A percentile compares a stretch with the other conserved stretches of the same genome.
These are phyloP conservation scores for Colletotrichum cuscutae DNA, from an alignment of 2,329 filamentous ascomycete genomes.

Conservation along the genomic window DNA sequence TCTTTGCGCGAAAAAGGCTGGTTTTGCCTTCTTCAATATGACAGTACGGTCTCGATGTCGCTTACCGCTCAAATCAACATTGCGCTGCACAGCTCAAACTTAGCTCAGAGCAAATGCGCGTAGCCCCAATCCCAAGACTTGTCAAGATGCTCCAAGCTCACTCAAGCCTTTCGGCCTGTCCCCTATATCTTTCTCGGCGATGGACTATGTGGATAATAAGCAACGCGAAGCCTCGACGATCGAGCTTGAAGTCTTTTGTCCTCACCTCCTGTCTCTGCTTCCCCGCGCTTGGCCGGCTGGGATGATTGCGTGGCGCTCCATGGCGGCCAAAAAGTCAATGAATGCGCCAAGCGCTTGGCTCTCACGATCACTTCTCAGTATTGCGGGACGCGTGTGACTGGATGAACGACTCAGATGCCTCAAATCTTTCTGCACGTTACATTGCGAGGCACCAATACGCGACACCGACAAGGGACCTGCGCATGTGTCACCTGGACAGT, in stretches of 20 bases:
- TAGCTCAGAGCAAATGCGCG: no score
- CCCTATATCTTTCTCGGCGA: slow-evolving; percentile 16
- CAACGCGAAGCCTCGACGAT: slow-evolving; percentile 27
- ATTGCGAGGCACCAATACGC: slow-evolving; percentile 21
- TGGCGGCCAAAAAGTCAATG: slow-evolving; percentile 14
- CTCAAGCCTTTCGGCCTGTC: slow-evolving; percentile 29
- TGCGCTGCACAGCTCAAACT: no score
- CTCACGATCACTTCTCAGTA: slow-evolving; percentile 29
- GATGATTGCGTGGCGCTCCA: neutral
- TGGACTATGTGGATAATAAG: slow-evolving; percentile 18
- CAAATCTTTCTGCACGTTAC: slow-evolving; percentile 26
- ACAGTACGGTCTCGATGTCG: neutral
- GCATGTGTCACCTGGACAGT: slow-evolving; percentile 12
- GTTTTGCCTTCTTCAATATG: neutral
- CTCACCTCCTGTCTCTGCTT: slow-evolving; percentile 12
- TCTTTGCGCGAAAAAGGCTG: neutral
- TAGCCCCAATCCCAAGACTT: neutral
- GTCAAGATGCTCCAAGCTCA: slow-evolving; percentile 31
- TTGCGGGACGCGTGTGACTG: slow-evolving; percentile 32
- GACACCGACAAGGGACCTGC: slow-evolving; percentile 12
- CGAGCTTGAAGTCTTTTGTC: slow-evolving; percentile 24
- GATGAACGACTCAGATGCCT: slow-evolving; percentile 30
- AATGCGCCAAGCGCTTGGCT: slow-evolving; percentile 31
- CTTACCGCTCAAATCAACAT: neutral
- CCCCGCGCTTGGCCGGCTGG: slow-evolving; percentile 7